These are phyloP conservation scores for Aspergillus bridgeri DNA, from an alignment of 495 filamentous ascomycete species.

Conservation along the genomic window DNA sequence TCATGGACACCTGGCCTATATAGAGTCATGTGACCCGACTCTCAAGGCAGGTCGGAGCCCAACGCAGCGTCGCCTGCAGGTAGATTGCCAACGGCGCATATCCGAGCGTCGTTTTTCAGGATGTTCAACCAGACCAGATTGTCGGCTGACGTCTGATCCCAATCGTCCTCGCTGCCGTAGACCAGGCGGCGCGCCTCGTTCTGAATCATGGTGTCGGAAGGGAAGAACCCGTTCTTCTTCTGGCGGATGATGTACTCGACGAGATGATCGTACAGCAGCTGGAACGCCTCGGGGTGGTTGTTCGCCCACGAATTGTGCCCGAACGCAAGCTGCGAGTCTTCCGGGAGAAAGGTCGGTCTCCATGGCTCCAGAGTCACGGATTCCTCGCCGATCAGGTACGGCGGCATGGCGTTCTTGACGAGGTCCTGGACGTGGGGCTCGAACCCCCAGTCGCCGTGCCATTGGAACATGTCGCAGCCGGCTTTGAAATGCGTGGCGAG, in stretches of 20 bases:
- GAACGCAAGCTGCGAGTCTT: neutral
- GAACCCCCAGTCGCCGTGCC: slow-evolving; percentile 69
- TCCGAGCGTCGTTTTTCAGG: neutral
- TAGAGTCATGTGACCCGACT: neutral
- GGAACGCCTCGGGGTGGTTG: neutral
- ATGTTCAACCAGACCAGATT: slow-evolving; percentile 50
- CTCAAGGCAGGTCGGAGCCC: neutral
- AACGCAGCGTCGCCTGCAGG: neutral
- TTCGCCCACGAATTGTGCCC: neutral
- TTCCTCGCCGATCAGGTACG: slow-evolving; percentile 38
- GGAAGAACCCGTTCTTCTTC: slow-evolving; percentile 17
- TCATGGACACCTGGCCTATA: neutral
- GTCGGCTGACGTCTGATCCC: slow-evolving; percentile 64
- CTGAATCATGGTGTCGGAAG: slow-evolving; percentile 30
- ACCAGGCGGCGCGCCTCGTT: slow-evolving; percentile 52
- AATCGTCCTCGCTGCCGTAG: slow-evolving; percentile 57
- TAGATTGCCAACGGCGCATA: neutral
- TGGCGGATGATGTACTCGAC: slow-evolving; percentile 19
- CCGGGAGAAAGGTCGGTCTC: slow-evolving; percentile 15
- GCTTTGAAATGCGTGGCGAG: slow-evolving; percentile 62
- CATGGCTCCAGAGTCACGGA: slow-evolving; percentile 29
- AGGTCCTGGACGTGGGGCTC: slow-evolving; percentile 56
- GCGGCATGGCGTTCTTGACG: slow-evolving; percentile 61
- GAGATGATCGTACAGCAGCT: slow-evolving; percentile 20
- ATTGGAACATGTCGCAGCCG: slow-evolving; percentile 61